These are phyloP conservation scores for Chalciporus piperatoides DNA, from an alignment of 1,284 basidiomycete genomes.

Conservation along the genomic window DNA sequence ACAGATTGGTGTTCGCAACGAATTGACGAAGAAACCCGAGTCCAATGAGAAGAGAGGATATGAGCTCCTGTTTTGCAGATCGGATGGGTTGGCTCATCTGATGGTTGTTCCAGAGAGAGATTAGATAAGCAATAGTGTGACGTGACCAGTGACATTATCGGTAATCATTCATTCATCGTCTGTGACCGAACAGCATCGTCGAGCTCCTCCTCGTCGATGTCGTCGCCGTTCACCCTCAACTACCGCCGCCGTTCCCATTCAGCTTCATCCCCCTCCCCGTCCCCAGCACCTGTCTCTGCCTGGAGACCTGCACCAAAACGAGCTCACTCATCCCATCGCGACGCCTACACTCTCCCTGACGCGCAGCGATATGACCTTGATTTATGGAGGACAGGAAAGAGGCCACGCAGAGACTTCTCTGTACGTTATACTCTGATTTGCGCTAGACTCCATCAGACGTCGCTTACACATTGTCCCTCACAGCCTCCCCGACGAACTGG, in stretches of 20 bases:
- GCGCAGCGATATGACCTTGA: conserved; percentile 51
- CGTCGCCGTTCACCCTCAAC: conserved; percentile 36
- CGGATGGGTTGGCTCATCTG: conserved; percentile 17
- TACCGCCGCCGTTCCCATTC: conserved; percentile 56
- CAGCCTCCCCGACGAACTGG: conserved; percentile 23
- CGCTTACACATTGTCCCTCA: not conserved
- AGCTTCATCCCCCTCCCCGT: conserved; percentile 43
- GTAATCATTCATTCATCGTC: conserved; percentile 3
- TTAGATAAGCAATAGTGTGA: conserved; percentile 13
- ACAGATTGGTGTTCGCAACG: conserved; percentile 6
- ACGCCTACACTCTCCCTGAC: conserved; percentile 36
- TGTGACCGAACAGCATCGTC: conserved; percentile 19
- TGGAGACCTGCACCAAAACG: conserved; percentile 47
- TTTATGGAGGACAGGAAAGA: conserved; percentile 51
- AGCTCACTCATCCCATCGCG: conserved; percentile 39
- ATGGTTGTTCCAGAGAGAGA: conserved; percentile 17
- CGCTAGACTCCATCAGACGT: too few relatives aligned
- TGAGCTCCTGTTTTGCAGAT: conserved; percentile 25
- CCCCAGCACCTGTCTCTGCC: conserved; percentile 34
- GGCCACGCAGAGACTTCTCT: conserved; percentile 43
- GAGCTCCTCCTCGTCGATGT: conserved; percentile 32
- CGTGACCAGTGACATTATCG: conserved; percentile 19
- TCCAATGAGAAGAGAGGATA: not conserved
- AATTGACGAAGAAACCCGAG: not conserved
- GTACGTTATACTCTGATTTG: conserved; percentile 34